Conservation (phyloP, 2,329 filamentous ascomycete species). For the Byssoonygena ceratinophila region DNA sequence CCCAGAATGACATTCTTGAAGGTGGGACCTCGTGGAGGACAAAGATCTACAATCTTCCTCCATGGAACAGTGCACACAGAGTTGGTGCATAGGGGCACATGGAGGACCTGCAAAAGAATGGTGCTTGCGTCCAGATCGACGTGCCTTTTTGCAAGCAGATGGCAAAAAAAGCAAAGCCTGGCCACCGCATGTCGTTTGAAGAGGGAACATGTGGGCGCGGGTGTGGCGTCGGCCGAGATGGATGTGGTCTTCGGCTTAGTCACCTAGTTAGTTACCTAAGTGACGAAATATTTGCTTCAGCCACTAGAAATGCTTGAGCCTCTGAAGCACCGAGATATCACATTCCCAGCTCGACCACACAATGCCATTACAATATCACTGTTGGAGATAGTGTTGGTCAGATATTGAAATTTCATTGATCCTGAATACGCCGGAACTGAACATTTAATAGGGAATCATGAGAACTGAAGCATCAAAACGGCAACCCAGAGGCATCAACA, state of each 20-base stretch:
- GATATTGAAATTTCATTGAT: conserved; percentile 1
- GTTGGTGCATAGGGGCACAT: no score
- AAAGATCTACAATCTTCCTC: not conserved
- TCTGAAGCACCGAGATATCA: no score
- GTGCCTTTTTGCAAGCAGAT: not conserved
- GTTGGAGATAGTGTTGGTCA: not conserved
- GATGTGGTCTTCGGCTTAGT: no score
- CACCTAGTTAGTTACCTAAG: no score
- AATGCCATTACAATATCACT: no score
- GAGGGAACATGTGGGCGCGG: not conserved
- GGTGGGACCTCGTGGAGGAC: not conserved
- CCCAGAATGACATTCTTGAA: no score
- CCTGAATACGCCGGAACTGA: not conserved
- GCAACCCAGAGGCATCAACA: not conserved
- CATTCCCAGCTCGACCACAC: no score
- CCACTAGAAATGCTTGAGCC: no score
- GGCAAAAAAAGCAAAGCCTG: not conserved
- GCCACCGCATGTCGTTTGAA: not conserved
- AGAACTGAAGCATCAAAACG: not conserved
- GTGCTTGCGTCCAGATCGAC: not conserved
- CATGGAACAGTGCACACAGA: not conserved
- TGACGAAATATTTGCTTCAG: no score
- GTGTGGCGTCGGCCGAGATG: not conserved
- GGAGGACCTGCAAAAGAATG: no score
- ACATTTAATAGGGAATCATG: not conserved